These are phyloP conservation scores for Neoboletus subvelutipes DNA, from an alignment of 768 basidiomycete genomes.

Conservation along the genomic window DNA sequence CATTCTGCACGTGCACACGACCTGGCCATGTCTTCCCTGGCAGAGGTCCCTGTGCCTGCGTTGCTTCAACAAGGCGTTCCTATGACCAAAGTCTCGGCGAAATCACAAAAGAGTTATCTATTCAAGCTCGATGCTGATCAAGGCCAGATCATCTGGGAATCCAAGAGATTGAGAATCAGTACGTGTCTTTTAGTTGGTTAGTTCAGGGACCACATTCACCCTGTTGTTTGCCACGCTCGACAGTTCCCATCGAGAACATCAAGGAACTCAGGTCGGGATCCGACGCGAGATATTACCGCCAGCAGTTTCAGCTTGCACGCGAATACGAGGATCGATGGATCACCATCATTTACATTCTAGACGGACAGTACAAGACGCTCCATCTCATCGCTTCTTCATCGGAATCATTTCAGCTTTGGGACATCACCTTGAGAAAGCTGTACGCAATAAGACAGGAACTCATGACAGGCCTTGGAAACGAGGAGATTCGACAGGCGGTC, in stretches of 20 bases:
- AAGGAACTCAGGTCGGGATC: slow-evolving; percentile 79
- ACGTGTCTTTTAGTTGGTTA: slow-evolving; percentile 27
- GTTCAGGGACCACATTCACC: neutral
- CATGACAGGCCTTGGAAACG: slow-evolving; percentile 63
- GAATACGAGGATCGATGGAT: slow-evolving; percentile 75
- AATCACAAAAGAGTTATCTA: slow-evolving; percentile 67
- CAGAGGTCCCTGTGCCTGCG: slow-evolving; percentile 54
- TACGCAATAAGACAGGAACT: slow-evolving; percentile 66
- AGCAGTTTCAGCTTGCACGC: slow-evolving; percentile 62
- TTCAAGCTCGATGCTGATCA: slow-evolving; percentile 78
- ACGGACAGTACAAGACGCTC: slow-evolving; percentile 79
- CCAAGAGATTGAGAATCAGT: slow-evolving; percentile 68
- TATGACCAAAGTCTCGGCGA: slow-evolving; percentile 83
- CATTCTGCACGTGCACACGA: neutral
- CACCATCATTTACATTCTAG: slow-evolving; percentile 78
- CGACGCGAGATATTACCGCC: slow-evolving; percentile 69
- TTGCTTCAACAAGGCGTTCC: slow-evolving; percentile 60
- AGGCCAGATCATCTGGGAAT: slow-evolving; percentile 78
- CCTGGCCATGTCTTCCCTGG: slow-evolving; percentile 13
- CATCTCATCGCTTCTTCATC: slow-evolving; percentile 75
- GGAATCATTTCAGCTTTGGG: slow-evolving; percentile 64
- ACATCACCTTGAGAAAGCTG: slow-evolving; percentile 61
- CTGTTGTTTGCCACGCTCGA: neutral
- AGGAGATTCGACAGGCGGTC: slow-evolving; percentile 60
- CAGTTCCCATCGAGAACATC: slow-evolving; percentile 85